Base-by-base conservation (phyloP, 805 yeast species). In the Lipomyces oligophaga region DNA sequence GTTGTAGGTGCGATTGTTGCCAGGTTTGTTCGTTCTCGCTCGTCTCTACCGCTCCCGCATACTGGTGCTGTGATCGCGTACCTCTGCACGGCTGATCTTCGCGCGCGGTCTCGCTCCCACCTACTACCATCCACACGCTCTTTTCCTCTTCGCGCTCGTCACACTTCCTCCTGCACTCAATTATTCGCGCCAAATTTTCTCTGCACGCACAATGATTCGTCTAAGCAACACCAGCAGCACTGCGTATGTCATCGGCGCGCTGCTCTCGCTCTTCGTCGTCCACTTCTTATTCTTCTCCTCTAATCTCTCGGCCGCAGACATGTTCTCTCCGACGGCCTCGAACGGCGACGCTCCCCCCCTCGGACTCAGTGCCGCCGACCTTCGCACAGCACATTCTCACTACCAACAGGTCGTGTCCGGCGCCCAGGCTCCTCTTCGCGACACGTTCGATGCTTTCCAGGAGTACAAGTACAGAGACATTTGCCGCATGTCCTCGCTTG, bases 401-500 rank as follows among this genome's bases (percentile, higher is more conserved):
- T 26, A 16, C 16, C 26, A n/a, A 15, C 24, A 16, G 15, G 47
- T 22, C 20, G 25, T 15, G 32, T 34, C 22, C 13, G 24, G 38
- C 30, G n/a, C 43, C 11, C 20, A 30, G 16, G 31, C 40, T 5
- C 42, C 10, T 26, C 26, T 16, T 34, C 46, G 54, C 26, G 54
- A 49, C 41, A 38, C 37, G 37, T 49, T 43, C 22, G 56, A 52
- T 27, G 46, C 56, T 5, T 52, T 52, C 31, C 54, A 53, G 7
- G 54, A 52, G 10, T 52, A 44, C 41, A 45, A 45, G 36, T 52
- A 48, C 39, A 31, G 47, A 2, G 56, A 52, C 19, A 43, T 49
- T 26, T 52, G 56, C 50, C 31, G 43, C 35, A 49, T 52, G 25
- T 52, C 56, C 26, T 52, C 56, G 11, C 54, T 52, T 15, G 56